Base-by-base conservation (phyloP, 495 filamentous ascomycete genomes). In the Aspergillus coremiiformis region DNA sequence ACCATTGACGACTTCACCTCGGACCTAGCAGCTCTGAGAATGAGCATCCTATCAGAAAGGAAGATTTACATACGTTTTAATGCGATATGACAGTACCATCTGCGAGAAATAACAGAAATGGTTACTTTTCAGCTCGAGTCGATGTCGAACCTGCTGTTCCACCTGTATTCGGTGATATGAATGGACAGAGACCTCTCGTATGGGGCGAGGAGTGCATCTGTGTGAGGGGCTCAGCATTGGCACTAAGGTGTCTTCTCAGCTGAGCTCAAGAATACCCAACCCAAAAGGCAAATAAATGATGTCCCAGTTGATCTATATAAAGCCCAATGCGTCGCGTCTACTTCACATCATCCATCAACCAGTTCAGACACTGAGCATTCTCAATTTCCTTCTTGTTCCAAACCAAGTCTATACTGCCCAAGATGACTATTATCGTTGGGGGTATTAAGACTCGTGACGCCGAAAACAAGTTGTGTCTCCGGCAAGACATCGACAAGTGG, bases 401-500 rank as follows among this genome's bases (percentile, higher is more conserved):
- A 39, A 20, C 35, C 35, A 39, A 39, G 4, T 4, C 35, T 11
- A 12, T 5, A 39, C 4, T 39, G 35, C 35, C 8, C 35, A 39
- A 39, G 19, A 39, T 39, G 35, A 39, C 35, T 15, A 5, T 39
- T 39, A 39, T 39, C 35, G 35, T 39, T 11, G 11, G 14, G 19
- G 35, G 35, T 39, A 39, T 39, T 12, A 5, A n/a, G 14, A 39
- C 35, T 11, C 35, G 35, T n/a, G 26, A 47, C 19, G 33, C 27
- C 26, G 17, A 19, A 1, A n/a, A 9, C 6, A 20, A 5, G 12
- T 12, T 6, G 4, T 21, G 19, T 14, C 26, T 35, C 26, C 45
- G 45, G 12, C 23, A 47, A 33, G 26, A 47, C 27, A 35, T 47
- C 26, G 45, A 47, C 45, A 21, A 32, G 22, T 47, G 45, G 45